Evolutionary conservation across 2,329 filamentous ascomycete genomes (phyloP).

Genomic region (Botryotinia narcissicola): DNA sequence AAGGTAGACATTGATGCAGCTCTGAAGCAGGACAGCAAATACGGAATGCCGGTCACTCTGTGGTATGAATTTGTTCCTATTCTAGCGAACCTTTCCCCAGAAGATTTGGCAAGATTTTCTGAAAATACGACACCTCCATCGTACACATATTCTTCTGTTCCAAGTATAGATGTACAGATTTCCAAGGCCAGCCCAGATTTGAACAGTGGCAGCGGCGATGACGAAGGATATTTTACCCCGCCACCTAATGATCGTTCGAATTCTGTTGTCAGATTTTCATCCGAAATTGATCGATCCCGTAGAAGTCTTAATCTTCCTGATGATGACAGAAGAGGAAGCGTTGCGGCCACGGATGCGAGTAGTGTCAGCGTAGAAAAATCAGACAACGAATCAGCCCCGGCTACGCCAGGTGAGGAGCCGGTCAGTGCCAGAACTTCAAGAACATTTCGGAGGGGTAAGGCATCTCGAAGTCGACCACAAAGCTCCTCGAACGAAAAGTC

Average conservation of each 20-base stretch:
- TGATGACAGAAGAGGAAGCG: conserved; percentile 49
- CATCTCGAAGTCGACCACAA: conserved; percentile 52
- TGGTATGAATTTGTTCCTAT: conserved; percentile 95
- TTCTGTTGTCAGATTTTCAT: conserved; percentile 52
- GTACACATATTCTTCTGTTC: conserved; percentile 47
- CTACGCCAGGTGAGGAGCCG: conserved; percentile 52
- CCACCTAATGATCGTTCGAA: conserved; percentile 45
- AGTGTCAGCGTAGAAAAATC: conserved; percentile 41
- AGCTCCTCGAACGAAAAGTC: conserved; percentile 60
- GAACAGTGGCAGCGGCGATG: background rate
- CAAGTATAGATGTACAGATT: conserved; percentile 30
- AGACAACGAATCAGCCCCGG: conserved; percentile 40
- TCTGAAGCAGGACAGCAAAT: conserved; percentile 63
- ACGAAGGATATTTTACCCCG: conserved; percentile 40
- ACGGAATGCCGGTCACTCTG: conserved; percentile 80
- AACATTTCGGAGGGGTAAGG: conserved; percentile 54
- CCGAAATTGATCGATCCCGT: conserved; percentile 50
- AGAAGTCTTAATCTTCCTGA: conserved; percentile 49
- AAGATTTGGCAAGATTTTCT: conserved; percentile 40
- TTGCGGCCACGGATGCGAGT: conserved; percentile 49
- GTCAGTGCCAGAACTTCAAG: conserved; percentile 55
- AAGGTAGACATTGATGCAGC: conserved; percentile 70
- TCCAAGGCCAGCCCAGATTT: conserved; percentile 16
- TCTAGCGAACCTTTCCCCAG: conserved; percentile 50
- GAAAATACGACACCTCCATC: conserved; percentile 48